Conservation (phyloP, 176 grass and related monocot species). For the Carex cristatella region DNA sequence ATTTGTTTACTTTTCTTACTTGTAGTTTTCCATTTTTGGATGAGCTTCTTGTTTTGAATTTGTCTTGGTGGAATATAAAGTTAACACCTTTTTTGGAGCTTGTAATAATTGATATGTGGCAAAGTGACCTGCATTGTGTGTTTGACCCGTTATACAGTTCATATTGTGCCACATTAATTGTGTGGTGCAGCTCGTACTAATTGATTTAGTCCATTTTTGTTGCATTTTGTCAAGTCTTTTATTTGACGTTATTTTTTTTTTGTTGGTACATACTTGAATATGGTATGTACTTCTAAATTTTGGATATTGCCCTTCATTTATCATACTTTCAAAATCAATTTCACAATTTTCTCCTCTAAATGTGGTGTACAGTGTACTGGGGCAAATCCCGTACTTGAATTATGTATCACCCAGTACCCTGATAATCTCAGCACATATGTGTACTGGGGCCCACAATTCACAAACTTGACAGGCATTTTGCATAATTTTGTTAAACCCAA, state of each 20-base stretch:
- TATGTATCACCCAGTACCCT: neutral
- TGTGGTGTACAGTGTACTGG: neutral
- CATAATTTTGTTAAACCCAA: neutral
- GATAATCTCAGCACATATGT: neutral
- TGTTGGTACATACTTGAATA: neutral
- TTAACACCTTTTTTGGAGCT: neutral
- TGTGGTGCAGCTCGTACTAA: neutral
- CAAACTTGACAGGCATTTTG: neutral
- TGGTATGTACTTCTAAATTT: neutral
- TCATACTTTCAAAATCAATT: neutral
- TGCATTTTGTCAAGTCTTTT: neutral
- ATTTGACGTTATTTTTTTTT: neutral
- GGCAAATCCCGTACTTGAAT: neutral
- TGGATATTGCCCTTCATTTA: neutral
- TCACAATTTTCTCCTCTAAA: neutral
- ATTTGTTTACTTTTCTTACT: neutral
- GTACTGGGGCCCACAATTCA: neutral
- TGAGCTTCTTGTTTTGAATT: neutral
- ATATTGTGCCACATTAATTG: neutral
- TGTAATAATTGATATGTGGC: neutral
- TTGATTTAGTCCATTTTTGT: neutral
- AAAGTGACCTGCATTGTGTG: neutral
- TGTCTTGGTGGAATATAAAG: neutral
- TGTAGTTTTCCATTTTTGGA: neutral
- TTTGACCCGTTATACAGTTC: neutral